A percentile compares a stretch with the other conserved stretches of the same genome.
Conservation (phyloP, 2,329 filamentous ascomycete species). For the Gremmenia infestans region DNA sequence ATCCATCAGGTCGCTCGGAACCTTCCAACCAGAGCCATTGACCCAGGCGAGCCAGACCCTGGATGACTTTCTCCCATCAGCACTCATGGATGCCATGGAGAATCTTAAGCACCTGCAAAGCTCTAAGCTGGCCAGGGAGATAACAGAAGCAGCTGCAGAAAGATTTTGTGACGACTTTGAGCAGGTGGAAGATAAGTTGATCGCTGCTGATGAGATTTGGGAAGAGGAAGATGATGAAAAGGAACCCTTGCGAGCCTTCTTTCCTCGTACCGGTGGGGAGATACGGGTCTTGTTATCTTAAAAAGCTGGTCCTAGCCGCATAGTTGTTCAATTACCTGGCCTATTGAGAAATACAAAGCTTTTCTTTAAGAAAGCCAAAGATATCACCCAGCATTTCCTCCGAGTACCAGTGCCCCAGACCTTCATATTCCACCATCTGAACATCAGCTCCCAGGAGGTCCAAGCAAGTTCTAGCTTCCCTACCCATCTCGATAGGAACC, state of each 20-base stretch:
- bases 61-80: constrained; percentile 88
- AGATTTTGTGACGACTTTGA: constrained; percentile 84
- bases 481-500: constrained; percentile 35
- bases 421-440: constrained; percentile 36
- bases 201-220: constrained; percentile 50
- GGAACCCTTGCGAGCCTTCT: constrained; percentile 25
- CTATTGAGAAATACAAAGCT: neutral
- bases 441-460: constrained; percentile 32
- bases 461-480: constrained; percentile 33
- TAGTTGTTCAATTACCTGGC: too few relatives aligned
- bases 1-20: constrained; percentile 53
- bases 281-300: constrained; percentile 32
- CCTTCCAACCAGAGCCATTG: constrained; percentile 58
- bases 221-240: constrained; percentile 23
- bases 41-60: constrained; percentile 66
- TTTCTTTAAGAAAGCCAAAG: constrained; percentile 28
- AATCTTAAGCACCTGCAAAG: constrained; percentile 72
- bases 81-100: constrained; percentile 85
- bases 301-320: neutral
- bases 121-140: constrained; percentile 62
- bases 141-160: constrained; percentile 79
- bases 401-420: constrained; percentile 43
- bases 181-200: constrained; percentile 56
- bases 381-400: constrained; percentile 38
- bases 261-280: constrained; percentile 32